Base-by-base conservation (phyloP, 1,139 yeast species). In the Saccharomyces hybrid region DNA sequence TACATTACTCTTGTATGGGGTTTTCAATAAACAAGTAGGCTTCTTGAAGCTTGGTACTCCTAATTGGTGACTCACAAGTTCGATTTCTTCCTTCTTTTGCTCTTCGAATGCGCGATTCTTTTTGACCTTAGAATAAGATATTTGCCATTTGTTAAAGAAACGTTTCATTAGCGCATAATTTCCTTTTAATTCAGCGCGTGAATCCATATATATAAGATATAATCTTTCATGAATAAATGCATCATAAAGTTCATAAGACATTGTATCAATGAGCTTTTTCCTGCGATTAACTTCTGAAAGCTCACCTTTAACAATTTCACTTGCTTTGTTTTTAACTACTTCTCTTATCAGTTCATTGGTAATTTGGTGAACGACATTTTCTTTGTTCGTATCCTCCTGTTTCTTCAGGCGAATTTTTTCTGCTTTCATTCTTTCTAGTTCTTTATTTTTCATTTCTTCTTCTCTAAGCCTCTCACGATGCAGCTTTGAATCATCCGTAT, bases 161-260 rank as follows among this genome's bases (percentile, higher is more conserved):
- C n/a, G 24, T 63, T 44, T 59, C 60, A 58, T 62, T 54, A 71
- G 73, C 29, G 76, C 54, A 9, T 60, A 63, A 9, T 56, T 58
- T 2, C 66, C 60, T 52, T 72, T 67, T 48, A 59, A 42, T 16
- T 71, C 75, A 0, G 88, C 84, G 47, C 71, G 65, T 0, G 75
- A 63, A 42, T 79, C 78, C 47, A 78, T 63, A 0, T 74, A 64
- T 2, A 73, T 67, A 38, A 79, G 69, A 59, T 75, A 79, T 0
- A 80, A 64, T 42, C 78, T 70, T 60, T 86, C 91, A 44, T 78
- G 75, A 50, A 87, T 61, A 62, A 87, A 84, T 0, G 89, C 87
- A 11, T 70, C 66, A 58, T 75, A 85, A 1, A 86, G 67, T 47
- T 82, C 84, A 1, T 67, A 64, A 1, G 83, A 64, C 14, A 83